Evolutionary conservation across 148 eudicot species (phyloP), one percentile per base, ranked within the genome.

Genomic region (Suaeda aralocaspica): DNA sequence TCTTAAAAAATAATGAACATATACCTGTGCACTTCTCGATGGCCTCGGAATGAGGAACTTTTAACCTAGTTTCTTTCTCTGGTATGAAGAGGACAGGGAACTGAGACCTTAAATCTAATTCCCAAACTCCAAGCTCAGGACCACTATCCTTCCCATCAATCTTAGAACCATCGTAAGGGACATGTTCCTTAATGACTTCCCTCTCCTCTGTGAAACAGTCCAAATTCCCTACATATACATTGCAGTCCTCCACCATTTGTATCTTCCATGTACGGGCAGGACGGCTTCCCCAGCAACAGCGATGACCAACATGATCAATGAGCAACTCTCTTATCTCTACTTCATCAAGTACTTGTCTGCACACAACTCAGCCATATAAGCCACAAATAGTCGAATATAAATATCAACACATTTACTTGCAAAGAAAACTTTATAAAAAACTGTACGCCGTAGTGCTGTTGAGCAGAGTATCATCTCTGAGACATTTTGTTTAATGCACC

Each of bases 201-300:
- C 99, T 85, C 78, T 91, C 96, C 83, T 94, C 99, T 48, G 68
- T 73, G 74, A 94, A 94, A 69, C 97, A 87, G 52, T 95, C 99
- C 64, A 95, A 82, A 30, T 93, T 89, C 66, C 99, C 99, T 25
- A 91, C 87, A 74, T 95, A 95, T 30, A 91, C 99, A 86, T 95
- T 95, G 91, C 96, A 95, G 79, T 95, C 96, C 70, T 95, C 96
- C 63, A 91, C 87, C 56, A 88, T 75, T 30, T 87, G 87, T 72
- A 95, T 91, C 69, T 80, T 83, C 97, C 97, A 95, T 62, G 91
- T 78, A 48, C 96, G 89, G 57, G 99, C 99, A 31, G 99, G 99
- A 72, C 87, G 91, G 76, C 97, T 95, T 71, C 97, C 99, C 99
- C 99, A 95, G 69, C 97, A 95, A 74, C 96, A 95, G 57, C 85